phyloP scores from a whole-genome alignment of 2,329 filamentous ascomycete genomes.

The Aspergillus candidus region DNA sequence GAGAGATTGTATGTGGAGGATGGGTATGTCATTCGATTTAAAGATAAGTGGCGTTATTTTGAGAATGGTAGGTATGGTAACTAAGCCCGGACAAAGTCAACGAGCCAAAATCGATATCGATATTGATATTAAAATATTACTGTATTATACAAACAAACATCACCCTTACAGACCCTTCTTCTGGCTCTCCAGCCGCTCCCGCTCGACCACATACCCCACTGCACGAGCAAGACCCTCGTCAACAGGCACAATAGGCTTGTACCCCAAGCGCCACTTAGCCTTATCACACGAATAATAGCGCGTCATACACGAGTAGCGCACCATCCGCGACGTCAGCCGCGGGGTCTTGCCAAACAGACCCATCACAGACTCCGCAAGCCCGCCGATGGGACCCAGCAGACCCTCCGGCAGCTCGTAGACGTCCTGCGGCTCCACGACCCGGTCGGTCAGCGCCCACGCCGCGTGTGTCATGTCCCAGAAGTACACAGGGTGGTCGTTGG shows the following conservation, averaged over 20 bases:
- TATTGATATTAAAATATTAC: slow-evolving; percentile 6
- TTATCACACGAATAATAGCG: slow-evolving; percentile 45
- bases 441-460: slow-evolving; percentile 58
- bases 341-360: slow-evolving; percentile 41
- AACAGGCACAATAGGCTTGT: slow-evolving; percentile 39
- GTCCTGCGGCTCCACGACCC: slow-evolving; percentile 38
- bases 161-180: slow-evolving; percentile 38
- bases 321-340: slow-evolving; percentile 39
- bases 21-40: too few relatives aligned
- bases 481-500: slow-evolving; percentile 80
- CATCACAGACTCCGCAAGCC: slow-evolving; percentile 37
- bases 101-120: slow-evolving; percentile 1
- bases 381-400: slow-evolving; percentile 36
- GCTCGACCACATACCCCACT: slow-evolving; percentile 38
- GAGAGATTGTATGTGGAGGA: too few relatives aligned
- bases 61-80: too few relatives aligned
- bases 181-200: slow-evolving; percentile 25
- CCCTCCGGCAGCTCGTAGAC: slow-evolving; percentile 39
- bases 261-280: slow-evolving; percentile 42
- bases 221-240: slow-evolving; percentile 44
- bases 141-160: not conserved
- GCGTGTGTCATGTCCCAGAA: slow-evolving; percentile 84
- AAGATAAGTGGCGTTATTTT: too few relatives aligned
- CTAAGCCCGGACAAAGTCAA: too few relatives aligned
- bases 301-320: slow-evolving; percentile 45